Conservation (phyloP, 2,329 filamentous ascomycete species). For the Cladosporium velox region DNA sequence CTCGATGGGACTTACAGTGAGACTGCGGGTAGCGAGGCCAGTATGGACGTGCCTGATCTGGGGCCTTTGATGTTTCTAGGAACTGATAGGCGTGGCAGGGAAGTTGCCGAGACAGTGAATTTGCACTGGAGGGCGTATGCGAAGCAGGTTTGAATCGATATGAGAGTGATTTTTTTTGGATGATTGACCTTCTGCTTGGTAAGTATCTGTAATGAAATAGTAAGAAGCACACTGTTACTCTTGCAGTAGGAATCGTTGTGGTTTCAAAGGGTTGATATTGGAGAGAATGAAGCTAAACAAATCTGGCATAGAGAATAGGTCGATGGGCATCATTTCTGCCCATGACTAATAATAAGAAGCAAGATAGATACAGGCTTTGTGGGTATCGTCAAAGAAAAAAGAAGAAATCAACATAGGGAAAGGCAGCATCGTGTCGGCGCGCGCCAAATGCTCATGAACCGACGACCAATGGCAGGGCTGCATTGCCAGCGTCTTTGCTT, state of each 20-base stretch:
- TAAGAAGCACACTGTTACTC: neutral
- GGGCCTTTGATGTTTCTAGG: neutral
- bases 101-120: neutral
- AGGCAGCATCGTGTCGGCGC: neutral
- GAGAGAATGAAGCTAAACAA: neutral
- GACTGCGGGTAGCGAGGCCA: neutral
- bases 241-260: neutral
- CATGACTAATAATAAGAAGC: neutral
- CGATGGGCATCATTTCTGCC: neutral
- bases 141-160: neutral
- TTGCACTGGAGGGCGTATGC: neutral
- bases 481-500: conserved; percentile 12
- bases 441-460: neutral
- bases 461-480: neutral
- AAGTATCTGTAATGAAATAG: neutral
- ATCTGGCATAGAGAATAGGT: neutral
- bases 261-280: neutral
- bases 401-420: neutral
- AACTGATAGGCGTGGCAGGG: neutral
- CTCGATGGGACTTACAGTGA: neutral
- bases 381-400: conserved; percentile 1
- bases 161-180: neutral
- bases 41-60: conserved; percentile 5
- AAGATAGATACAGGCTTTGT: conserved; percentile 8
- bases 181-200: neutral